Evolutionary conservation across 1,284 basidiomycete genomes (phyloP), one percentile per base, ranked within the genome.

Genomic region (Volvariella surrecta): DNA sequence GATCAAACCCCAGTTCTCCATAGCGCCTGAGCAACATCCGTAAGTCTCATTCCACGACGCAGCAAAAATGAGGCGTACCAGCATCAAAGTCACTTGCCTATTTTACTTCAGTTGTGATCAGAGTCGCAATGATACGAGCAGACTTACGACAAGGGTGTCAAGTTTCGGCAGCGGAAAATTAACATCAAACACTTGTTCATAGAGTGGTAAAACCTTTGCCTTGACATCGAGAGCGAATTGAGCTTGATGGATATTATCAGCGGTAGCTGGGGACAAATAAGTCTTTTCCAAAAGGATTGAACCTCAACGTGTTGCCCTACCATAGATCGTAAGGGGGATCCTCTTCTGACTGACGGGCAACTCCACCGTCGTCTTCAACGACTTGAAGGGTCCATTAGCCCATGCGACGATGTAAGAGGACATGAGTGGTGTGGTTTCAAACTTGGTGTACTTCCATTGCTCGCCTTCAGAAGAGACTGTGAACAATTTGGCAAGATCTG

Each of bases 1-100:
- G 58, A 97, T 96, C 46, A 97, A 68, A 45, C 93, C 91, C 85
- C 89, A 93, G 61, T 96, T 96, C 67, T 97, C 92, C 92, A 94
- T 95, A 2, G 91, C 92, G 42, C 89, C 75, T n/a, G 45, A 46
- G 40, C 48, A 30, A 32, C 38, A 40, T 20, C 37, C n/a, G n/a
- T n/a, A n/a, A n/a, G n/a, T n/a, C n/a, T n/a, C n/a, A n/a, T n/a
- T n/a, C n/a, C n/a, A n/a, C n/a, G n/a, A n/a, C n/a, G n/a, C n/a
- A n/a, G n/a, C n/a, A n/a, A n/a, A n/a, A n/a, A n/a, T 7, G 34
- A 18, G 11, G 47, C 52, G 43, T 46, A 70, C 79, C 90, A 24
- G 86, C 83, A 59, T 95, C 92, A 52, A 95, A 95, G 60, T 95
- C 90, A 48, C 76, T 79, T 4, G 77, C 88, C 74, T 82, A 48